Evolutionary conservation across 345 rosid genomes (phyloP), one percentile per base, ranked within the genome.

Genomic region (Punica granatum): DNA sequence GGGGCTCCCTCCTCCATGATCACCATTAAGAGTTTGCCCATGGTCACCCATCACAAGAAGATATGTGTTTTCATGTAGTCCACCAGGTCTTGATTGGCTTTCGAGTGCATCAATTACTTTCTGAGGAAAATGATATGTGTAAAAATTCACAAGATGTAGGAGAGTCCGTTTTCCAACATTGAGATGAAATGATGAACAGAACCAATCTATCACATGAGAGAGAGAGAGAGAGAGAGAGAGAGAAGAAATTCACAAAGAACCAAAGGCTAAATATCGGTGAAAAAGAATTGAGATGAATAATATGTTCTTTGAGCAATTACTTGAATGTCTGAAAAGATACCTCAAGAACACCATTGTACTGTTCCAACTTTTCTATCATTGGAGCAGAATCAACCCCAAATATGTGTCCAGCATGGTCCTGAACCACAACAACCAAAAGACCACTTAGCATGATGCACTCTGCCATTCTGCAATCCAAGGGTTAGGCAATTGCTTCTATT

Each of bases 381-480:
- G 84, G 90, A 75, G 49, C 35, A 28, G 98, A 93, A 78, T 93
- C 88, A 36, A 90, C 96, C 65, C 97, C 96, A 83, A 64, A 86
- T 70, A 90, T 93, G 75, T 90, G 97, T 53, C 98, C 96, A 56
- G 96, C 95, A 79, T 89, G 98, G 80, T 93, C 98, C 96, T 93
- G 78, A 72, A 70, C 23, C 74, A 71, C 34, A 64, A 75, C 1
- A 70, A 53, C 67, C 44, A 64, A 44, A 71, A 67, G 72, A 59
- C 51, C 64, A 37, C 23, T 39, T 36, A 28, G 59, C 39, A 35
- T 2, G 44, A 60, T 32, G 14, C 58, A 64, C 4, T 33, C 56
- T 31, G 18, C 42, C 44, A 51, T 21, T 64, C 34, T 53, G 59
- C 35, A 37, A 63, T 21, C n/a, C 16, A 48, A 8, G 56, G 53